Evolutionary conservation across 2,329 filamentous ascomycete species (phyloP).

Genomic region (Lasiodiplodia gonubiensis): DNA sequence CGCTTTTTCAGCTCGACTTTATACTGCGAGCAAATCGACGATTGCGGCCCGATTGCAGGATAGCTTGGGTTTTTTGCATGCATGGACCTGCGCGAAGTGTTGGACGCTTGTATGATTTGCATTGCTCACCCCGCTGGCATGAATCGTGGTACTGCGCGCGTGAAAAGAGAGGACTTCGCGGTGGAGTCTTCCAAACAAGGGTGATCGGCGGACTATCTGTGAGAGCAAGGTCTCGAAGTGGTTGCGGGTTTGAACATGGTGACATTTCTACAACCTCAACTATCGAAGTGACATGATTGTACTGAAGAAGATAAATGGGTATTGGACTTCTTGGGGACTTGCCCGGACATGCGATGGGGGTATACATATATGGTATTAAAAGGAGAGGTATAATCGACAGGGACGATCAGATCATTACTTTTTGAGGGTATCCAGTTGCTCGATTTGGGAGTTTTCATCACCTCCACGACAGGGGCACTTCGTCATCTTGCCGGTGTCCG

Average conservation of each 20-base stretch:
- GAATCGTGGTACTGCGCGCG: no score
- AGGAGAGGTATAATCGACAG: background rate
- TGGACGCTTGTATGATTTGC: no score
- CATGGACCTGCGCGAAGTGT: no score
- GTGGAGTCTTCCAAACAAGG: no score
- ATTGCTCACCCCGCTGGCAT: no score
- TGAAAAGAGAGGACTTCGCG: no score
- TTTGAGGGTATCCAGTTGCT: conserved; percentile 10
- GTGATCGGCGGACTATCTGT: no score
- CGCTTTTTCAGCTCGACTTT: background rate
- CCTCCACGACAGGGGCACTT: conserved; percentile 12
- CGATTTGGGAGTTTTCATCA: background rate
- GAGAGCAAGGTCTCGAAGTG: no score
- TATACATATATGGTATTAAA: background rate
- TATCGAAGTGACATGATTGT: background rate
- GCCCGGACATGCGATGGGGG: background rate
- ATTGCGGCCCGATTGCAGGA: no score
- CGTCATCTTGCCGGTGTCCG: background rate
- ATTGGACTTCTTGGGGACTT: background rate
- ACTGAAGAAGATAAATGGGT: background rate
- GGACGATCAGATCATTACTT: background rate
- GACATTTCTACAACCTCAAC: background rate
- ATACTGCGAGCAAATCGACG: no score
- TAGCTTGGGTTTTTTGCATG: no score
- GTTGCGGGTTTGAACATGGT: background rate